Conservation (phyloP, 129 eudicot species). For the Lactuca sativa region DNA sequence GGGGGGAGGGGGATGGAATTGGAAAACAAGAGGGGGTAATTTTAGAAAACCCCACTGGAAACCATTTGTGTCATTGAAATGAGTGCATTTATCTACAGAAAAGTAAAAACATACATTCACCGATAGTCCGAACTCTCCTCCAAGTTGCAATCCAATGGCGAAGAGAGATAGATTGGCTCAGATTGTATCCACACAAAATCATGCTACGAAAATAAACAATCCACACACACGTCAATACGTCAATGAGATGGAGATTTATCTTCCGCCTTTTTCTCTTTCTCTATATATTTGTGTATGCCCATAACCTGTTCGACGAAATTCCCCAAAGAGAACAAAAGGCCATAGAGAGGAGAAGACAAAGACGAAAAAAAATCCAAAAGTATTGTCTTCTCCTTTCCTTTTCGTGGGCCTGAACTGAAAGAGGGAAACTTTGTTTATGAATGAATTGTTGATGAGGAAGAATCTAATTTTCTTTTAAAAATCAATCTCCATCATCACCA, state of each 20-base stretch:
- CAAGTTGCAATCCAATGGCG: conserved; percentile 5
- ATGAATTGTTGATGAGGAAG: conserved; percentile 24
- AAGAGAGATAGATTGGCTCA: neutral
- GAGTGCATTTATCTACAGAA: neutral
- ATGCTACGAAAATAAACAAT: conserved; percentile 10
- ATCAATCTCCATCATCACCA: conserved; percentile 28
- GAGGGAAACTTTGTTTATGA: neutral
- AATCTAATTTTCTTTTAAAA: conserved; percentile 4
- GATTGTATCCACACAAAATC: conserved; percentile 19
- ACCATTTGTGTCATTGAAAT: neutral
- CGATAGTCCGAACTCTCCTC: conserved; percentile 18
- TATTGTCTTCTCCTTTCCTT: conserved; percentile 23
- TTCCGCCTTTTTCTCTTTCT: neutral
- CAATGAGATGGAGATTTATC: neutral
- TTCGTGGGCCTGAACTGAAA: conserved; percentile 13
- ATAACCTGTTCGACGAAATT: neutral
- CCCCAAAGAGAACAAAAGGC: conserved; percentile 5
- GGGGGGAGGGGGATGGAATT: no score
- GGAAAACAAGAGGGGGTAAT: no score
- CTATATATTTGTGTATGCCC: conserved; percentile 12
- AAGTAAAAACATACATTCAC: neutral
- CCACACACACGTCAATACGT: conserved; percentile 21
- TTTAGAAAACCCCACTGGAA: no score
- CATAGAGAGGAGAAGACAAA: conserved; percentile 24
- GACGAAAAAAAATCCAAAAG: neutral